Conservation (phyloP, 148 eudicot genomes). For the Rhododendron ovatum region DNA sequence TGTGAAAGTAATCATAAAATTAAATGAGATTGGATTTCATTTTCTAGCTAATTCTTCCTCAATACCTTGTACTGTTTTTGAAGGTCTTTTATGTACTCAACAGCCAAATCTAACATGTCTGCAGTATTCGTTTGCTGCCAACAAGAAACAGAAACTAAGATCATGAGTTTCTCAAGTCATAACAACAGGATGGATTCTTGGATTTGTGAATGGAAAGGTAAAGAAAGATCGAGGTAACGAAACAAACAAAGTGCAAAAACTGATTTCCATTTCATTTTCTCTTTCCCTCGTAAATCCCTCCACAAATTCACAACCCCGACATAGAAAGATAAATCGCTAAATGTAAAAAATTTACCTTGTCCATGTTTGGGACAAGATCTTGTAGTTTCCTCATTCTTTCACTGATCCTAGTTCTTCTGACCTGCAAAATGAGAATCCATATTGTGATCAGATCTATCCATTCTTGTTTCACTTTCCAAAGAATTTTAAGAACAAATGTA, state of each 20-base stretch:
- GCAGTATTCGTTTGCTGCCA: constrained; percentile 87
- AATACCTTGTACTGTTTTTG: constrained; percentile 67
- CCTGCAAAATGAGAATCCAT: constrained; percentile 25
- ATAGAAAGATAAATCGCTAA: not conserved
- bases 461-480: not conserved
- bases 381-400: constrained; percentile 88
- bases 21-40: not conserved
- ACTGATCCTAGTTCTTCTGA: constrained; percentile 79
- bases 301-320: not conserved
- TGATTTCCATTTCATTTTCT: not conserved
- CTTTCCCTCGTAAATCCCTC: not conserved
- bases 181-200: not conserved
- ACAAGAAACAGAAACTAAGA: constrained; percentile 1
- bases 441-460: not conserved
- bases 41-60: not conserved
- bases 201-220: not conserved
- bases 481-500: not conserved
- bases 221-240: not conserved
- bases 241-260: not conserved
- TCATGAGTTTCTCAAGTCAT: constrained; percentile 3
- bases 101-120: constrained; percentile 86
- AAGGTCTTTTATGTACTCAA: constrained; percentile 72
- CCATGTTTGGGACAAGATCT: constrained; percentile 94
- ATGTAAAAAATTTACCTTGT: constrained; percentile 50
- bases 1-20: not conserved